Conservation (phyloP, 495 filamentous ascomycete species). For the Penicillium riverlandense region DNA sequence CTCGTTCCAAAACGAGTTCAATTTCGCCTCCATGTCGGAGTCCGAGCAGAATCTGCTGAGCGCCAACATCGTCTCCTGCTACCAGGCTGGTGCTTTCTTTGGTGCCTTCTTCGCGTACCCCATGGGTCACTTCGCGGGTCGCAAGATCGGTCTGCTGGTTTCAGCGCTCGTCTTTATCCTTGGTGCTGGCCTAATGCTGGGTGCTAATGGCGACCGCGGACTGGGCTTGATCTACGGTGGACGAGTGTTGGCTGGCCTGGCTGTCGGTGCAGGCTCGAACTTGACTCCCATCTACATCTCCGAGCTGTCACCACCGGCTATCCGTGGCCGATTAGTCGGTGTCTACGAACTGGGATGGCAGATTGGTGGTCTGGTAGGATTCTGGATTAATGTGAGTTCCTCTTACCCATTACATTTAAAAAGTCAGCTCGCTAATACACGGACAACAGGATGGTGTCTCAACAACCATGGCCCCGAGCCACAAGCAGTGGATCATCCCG, state of each 20-base stretch:
- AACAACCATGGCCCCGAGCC: conserved; percentile 19
- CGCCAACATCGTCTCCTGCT: conserved; percentile 63
- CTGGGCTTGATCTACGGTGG: conserved; percentile 61
- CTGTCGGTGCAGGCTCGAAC: conserved; percentile 67
- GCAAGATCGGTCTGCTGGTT: conserved; percentile 46
- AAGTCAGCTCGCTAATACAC: background rate
- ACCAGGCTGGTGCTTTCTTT: conserved; percentile 63
- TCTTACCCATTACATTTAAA: background rate
- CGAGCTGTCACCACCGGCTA: conserved; percentile 71
- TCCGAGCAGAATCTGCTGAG: conserved; percentile 41
- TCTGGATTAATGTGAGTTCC: conserved; percentile 55
- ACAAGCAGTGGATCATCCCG: conserved; percentile 50
- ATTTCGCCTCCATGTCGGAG: conserved; percentile 35
- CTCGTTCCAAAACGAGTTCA: conserved; percentile 58
- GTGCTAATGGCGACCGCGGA: conserved; percentile 47
- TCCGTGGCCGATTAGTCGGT: conserved; percentile 70
- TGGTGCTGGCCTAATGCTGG: conserved; percentile 58
- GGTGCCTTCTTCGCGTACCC: conserved; percentile 56
- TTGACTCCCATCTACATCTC: conserved; percentile 74
- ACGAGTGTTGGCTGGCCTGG: conserved; percentile 63
- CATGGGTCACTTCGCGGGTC: conserved; percentile 49
- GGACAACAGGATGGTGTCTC: conserved; percentile 32
- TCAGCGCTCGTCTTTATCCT: conserved; percentile 52
- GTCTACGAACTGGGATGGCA: conserved; percentile 71
- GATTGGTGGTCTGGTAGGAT: conserved; percentile 64